phyloP scores from a whole-genome alignment of 2,329 filamentous ascomycete genomes.

The Daldinia eschscholtzii region DNA sequence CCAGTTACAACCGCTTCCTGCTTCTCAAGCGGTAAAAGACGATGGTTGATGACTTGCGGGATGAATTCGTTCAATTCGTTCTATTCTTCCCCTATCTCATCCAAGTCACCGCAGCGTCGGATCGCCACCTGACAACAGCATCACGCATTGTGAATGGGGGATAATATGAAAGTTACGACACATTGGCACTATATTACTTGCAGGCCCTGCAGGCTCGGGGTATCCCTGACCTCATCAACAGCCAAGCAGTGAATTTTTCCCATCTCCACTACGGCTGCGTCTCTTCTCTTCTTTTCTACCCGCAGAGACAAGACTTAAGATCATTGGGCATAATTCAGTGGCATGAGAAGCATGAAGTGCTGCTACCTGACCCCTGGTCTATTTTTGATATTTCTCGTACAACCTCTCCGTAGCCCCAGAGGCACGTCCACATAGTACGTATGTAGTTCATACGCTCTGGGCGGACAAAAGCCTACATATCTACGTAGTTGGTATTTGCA shows the following conservation, averaged over 20 bases:
- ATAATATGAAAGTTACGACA: slow-evolving; percentile 33
- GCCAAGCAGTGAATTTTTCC: slow-evolving; percentile 44
- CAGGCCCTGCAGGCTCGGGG: slow-evolving; percentile 42
- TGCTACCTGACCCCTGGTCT: slow-evolving; percentile 49
- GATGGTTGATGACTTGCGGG: slow-evolving; percentile 14
- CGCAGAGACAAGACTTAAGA: slow-evolving; percentile 45
- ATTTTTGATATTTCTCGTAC: slow-evolving; percentile 45
- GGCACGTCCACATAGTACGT: slow-evolving; percentile 23
- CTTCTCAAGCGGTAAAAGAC: slow-evolving; percentile 11
- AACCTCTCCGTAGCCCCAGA: slow-evolving; percentile 32
- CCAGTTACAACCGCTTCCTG: slow-evolving; percentile 8
- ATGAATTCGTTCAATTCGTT: slow-evolving; percentile 13
- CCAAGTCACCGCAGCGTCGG: slow-evolving; percentile 32
- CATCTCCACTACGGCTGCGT: slow-evolving; percentile 49
- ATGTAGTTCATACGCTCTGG: not conserved
- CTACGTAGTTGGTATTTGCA: not conserved
- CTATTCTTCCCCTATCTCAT: not conserved
- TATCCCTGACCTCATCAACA: slow-evolving; percentile 42
- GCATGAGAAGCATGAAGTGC: slow-evolving; percentile 52
- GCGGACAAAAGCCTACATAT: not conserved
- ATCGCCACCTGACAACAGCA: slow-evolving; percentile 39
- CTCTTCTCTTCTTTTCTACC: slow-evolving; percentile 46
- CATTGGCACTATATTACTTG: slow-evolving; percentile 47
- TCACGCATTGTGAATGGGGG: slow-evolving; percentile 27
- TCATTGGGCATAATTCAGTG: slow-evolving; percentile 55